phyloP scores from a whole-genome alignment of 495 filamentous ascomycete genomes.

The Chaetomium tenue region DNA sequence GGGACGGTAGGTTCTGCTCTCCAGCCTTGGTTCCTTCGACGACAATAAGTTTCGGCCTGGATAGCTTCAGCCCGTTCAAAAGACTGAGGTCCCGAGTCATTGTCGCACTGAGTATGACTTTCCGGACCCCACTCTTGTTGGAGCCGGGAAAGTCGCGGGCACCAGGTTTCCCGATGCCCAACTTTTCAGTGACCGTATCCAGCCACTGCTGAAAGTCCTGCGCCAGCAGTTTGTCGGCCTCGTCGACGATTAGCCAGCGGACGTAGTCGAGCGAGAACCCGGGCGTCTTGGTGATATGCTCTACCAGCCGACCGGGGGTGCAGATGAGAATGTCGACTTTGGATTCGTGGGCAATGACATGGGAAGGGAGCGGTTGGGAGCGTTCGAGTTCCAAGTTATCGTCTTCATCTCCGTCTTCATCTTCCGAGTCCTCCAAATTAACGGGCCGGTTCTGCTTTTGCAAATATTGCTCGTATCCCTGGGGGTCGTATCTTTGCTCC shows the following conservation, averaged over 20 bases:
- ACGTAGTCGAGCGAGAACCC: constrained; percentile 74
- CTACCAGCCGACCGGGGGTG: constrained; percentile 88
- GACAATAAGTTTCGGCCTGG: constrained; percentile 71
- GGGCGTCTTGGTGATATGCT: constrained; percentile 79
- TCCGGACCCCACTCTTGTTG: constrained; percentile 54
- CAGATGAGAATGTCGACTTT: constrained; percentile 87
- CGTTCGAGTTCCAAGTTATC: constrained; percentile 5
- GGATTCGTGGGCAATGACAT: constrained; percentile 61
- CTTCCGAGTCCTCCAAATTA: constrained; percentile 29
- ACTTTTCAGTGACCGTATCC: constrained; percentile 62
- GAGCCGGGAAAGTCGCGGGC: constrained; percentile 52
- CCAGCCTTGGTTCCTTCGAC: constrained; percentile 54
- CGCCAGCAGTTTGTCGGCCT: constrained; percentile 87
- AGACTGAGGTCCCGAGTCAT: constrained; percentile 88
- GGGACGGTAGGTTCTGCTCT: constrained; percentile 62
- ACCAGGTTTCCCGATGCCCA: constrained; percentile 45
- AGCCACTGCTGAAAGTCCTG: constrained; percentile 94
- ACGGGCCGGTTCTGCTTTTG: constrained; percentile 21
- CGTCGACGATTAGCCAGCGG: constrained; percentile 87
- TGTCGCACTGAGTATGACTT: constrained; percentile 85
- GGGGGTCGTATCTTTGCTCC: constrained; percentile 50
- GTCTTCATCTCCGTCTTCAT: constrained; percentile 18
- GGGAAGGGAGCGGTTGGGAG: constrained; percentile 51
- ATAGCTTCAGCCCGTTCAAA: constrained; percentile 68
- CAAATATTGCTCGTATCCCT: constrained; percentile 34